Conservation (phyloP, 1,139 yeast genomes). For the Groenewaldozyma sp. region DNA sequence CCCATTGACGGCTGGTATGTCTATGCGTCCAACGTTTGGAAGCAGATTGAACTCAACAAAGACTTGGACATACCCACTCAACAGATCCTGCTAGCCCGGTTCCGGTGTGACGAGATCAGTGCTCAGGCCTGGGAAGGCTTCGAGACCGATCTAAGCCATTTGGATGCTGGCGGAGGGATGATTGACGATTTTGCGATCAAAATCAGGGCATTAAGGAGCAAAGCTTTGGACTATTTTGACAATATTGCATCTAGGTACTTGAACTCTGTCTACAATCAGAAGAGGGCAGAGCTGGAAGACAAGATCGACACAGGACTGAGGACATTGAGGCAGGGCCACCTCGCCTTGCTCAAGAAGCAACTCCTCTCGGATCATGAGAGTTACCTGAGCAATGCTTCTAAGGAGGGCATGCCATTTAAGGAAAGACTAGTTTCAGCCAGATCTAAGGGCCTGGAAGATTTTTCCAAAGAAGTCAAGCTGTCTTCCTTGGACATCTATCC, state of each 20-base stretch:
- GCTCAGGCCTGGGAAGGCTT: slow-evolving; percentile 43
- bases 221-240: slow-evolving; percentile 49
- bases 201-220: slow-evolving; percentile 20
- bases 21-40: slow-evolving; percentile 89
- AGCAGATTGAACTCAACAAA: slow-evolving; percentile 83
- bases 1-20: slow-evolving; percentile 96
- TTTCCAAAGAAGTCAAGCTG: slow-evolving; percentile 17
- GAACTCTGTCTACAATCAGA: slow-evolving; percentile 53
- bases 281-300: slow-evolving; percentile 38
- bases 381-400: slow-evolving; percentile 6
- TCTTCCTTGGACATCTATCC: slow-evolving; percentile 22
- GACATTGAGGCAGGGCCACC: slow-evolving; percentile 36
- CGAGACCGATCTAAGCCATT: slow-evolving; percentile 28
- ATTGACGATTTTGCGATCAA: slow-evolving; percentile 25
- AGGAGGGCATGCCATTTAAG: slow-evolving; percentile 12
- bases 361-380: slow-evolving; percentile 24
- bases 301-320: slow-evolving; percentile 26
- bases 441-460: slow-evolving; percentile 13
- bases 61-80: slow-evolving; percentile 95
- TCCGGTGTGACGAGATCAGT: slow-evolving; percentile 86
- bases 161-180: slow-evolving; percentile 12
- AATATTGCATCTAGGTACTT: slow-evolving; percentile 65
- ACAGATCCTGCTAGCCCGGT: slow-evolving; percentile 87
- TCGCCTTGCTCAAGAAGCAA: slow-evolving; percentile 30
- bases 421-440: slow-evolving; percentile 12